Base-by-base conservation (phyloP, 805 yeast species). In the Metschnikowia bowlesiae region DNA sequence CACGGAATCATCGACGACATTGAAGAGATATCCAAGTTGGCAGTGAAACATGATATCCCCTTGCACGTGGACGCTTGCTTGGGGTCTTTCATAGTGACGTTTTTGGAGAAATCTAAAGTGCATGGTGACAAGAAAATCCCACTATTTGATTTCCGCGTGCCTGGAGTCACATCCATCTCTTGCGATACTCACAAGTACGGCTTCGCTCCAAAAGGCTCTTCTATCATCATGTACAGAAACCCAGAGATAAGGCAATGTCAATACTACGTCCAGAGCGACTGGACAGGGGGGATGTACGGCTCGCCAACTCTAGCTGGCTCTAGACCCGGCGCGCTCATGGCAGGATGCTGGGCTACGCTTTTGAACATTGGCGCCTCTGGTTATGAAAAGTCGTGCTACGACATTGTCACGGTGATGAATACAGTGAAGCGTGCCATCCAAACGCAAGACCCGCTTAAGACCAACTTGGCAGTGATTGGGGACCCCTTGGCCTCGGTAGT, bases 161-260 rank as follows among this genome's bases (percentile, higher is more conserved):
- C 89, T 0, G 94, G 78, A 32, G 98, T 94, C n/a, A 94, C 98
- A 0, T 90, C 97, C 2, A 92, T 92, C 51, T 88, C 96, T n/a
- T 94, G 98, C 70, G 99, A 92, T 66, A 92, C 99, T n/a, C 99
- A 92, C 74, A 92, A 92, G 68, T 92, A 92, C 63, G 99, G 98
- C 1, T 94, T 92, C 75, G 97, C 98, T 8, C 99, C 99, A 37
- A 92, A 92, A 68, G 99, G 99, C 8, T 85, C 96, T 0, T 89
- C 96, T 0, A 79, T 92, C 26, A 86, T 94, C 59, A 85, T 94
- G 96, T 94, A 94, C 68, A 79, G 97, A 43, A 69, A 77, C 53
- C 60, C 78, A 0, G 76, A 79, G 51, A 76, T 89, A 50, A 77
- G 99, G 51, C 78, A 79, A 56, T 78, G 85, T 61, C 99, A 94